phyloP scores from a whole-genome alignment of 2,329 filamentous ascomycete genomes.

The Penicillium sp. region DNA sequence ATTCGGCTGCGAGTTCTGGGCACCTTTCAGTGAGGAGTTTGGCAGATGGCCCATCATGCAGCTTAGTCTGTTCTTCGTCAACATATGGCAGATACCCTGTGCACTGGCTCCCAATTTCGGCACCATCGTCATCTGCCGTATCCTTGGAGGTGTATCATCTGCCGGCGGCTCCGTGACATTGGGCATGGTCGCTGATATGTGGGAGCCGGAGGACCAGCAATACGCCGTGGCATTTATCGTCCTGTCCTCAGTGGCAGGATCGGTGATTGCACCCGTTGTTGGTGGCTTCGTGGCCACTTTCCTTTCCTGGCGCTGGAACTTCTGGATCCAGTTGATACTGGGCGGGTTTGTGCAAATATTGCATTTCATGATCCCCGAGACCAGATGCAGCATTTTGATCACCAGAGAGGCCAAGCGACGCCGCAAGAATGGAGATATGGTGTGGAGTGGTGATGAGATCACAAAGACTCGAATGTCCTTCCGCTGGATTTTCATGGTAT shows the following conservation, averaged over 20 bases:
- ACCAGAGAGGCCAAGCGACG: constrained; percentile 60
- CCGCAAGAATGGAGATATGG: constrained; percentile 58
- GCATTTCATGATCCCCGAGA: constrained; percentile 58
- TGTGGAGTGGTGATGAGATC: constrained; percentile 75
- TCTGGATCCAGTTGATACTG: constrained; percentile 64
- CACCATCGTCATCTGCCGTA: constrained; percentile 68
- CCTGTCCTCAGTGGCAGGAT: constrained; percentile 58
- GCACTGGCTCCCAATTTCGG: constrained; percentile 72
- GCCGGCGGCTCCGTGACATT: constrained; percentile 67
- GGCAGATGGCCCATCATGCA: constrained; percentile 76
- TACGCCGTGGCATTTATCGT: constrained; percentile 64
- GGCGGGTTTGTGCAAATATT: constrained; percentile 55
- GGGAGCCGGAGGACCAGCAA: constrained; percentile 58
- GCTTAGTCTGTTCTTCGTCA: constrained; percentile 71
- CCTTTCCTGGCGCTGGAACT: constrained; percentile 60
- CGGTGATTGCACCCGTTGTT: constrained; percentile 50
- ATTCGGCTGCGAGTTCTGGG: constrained; percentile 85
- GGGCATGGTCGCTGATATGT: constrained; percentile 67
- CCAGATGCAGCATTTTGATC: constrained; percentile 59
- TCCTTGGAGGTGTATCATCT: constrained; percentile 63
- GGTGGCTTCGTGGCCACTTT: constrained; percentile 56
- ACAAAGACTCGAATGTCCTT: constrained; percentile 57
- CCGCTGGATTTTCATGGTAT: constrained; percentile 59
- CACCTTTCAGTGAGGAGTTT: constrained; percentile 81
- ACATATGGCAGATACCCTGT: constrained; percentile 73